These are phyloP conservation scores for Neonectria magnoliae DNA, from an alignment of 2,329 filamentous ascomycete species.

Conservation along the genomic window DNA sequence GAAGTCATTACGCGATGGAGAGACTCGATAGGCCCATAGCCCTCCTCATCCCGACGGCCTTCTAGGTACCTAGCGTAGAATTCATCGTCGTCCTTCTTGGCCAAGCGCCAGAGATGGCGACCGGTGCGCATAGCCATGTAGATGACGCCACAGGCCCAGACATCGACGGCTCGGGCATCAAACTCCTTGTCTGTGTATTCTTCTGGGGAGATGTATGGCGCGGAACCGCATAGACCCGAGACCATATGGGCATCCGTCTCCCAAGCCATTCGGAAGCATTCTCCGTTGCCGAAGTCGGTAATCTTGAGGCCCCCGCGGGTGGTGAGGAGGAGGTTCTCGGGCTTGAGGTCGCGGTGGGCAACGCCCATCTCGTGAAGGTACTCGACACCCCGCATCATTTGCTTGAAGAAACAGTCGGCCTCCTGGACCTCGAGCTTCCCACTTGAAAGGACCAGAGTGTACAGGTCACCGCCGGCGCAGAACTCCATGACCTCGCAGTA, in stretches of 20 bases:
- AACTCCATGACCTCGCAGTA: conserved; percentile 99
- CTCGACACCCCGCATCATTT: conserved; percentile 98
- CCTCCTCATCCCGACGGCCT: conserved; percentile 91
- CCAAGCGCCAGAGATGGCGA: conserved; percentile 94
- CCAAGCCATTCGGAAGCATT: conserved; percentile 99
- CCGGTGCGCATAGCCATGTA: conserved; percentile 99
- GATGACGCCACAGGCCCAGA: conserved; percentile 98
- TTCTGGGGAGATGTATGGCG: conserved; percentile 96
- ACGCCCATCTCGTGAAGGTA: conserved; percentile 99
- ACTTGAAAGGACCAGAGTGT: conserved; percentile 89
- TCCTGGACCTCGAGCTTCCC: conserved; percentile 92
- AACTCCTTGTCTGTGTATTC: conserved; percentile 97
- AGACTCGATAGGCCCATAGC: conserved; percentile 95
- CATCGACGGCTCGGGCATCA: conserved; percentile 95
- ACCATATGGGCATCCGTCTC: conserved; percentile 99
- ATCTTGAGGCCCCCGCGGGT: conserved; percentile 95
- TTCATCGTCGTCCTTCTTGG: conserved; percentile 95
- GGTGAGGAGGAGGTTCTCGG: conserved; percentile 93
- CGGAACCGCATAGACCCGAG: conserved; percentile 93
- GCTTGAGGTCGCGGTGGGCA: conserved; percentile 94
- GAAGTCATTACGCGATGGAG: conserved; percentile 81
- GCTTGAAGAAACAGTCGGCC: conserved; percentile 98
- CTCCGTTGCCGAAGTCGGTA: conserved; percentile 97
- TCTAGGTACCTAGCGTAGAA: conserved; percentile 96
- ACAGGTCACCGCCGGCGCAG: conserved; percentile 94